Evolutionary conservation across 2,329 filamentous ascomycete species (phyloP), one percentile per base, ranked within the genome.

Genomic region (Talaromyces rugulosus): DNA sequence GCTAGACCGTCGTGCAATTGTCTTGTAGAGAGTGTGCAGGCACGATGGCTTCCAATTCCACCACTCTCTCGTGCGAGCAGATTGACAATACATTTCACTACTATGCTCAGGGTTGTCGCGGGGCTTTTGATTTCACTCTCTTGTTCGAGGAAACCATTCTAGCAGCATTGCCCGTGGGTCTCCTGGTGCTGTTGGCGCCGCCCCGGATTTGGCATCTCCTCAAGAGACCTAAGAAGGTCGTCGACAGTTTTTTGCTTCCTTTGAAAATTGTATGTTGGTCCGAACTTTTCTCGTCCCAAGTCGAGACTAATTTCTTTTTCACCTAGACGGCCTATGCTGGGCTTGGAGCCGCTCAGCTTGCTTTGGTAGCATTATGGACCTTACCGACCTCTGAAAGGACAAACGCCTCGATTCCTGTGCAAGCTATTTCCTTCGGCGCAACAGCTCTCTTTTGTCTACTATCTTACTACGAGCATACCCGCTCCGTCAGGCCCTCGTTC

Each of bases 91-190:
- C 71, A 7, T 67, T 78, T 42, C 70, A 67, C 30, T 70, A 72
- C 59, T 70, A 71, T 63, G 73, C 72, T 11, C 62, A 66, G 23
- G 66, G 68, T 44, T 78, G 76, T 70, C 72, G 75, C 27, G 72
- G 72, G 23, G 72, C 70, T 12, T 79, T 80, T 64, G 78, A 80
- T 61, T 80, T 80, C 64, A 78, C 78, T 27, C 70, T 80, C 53
- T 69, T 80, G n/a, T 80, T 80, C 61, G 78, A 81, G 64, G 77
- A 81, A 61, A 71, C 71, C 2, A 73, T 80, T 40, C 67, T 80
- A 54, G 68, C 70, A 23, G 70, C 77, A 31, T 61, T 77, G 16
- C 77, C 77, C 18, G 65, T 76, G 47, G 65, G 67, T 2, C 63
- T 80, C 55, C 70, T 77, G 30, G 64, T 78, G 40, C 58, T 76